These are phyloP conservation scores for Haematococcus lacustris DNA, from an alignment of 139 green algal genomes.

Conservation along the genomic window DNA sequence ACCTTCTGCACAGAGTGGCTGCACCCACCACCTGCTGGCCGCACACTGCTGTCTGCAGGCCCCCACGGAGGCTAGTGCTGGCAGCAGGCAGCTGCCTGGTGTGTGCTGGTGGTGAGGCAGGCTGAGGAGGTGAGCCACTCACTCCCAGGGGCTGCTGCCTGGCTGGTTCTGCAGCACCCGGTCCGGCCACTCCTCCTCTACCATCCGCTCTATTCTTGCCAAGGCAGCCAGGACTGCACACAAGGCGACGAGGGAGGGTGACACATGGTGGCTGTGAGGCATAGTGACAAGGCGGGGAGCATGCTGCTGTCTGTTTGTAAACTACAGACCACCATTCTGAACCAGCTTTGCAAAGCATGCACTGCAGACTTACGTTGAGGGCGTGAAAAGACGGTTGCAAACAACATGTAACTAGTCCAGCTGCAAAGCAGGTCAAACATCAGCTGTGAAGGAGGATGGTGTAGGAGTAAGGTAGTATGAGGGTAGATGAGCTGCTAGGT, in stretches of 20 bases:
- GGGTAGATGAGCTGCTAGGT: no score
- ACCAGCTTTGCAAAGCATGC: neutral
- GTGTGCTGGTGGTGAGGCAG: no score
- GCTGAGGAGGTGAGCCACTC: no score
- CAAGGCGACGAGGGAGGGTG: neutral
- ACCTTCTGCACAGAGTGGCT: no score
- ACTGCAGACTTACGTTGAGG: neutral
- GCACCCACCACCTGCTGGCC: no score
- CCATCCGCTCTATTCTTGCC: neutral
- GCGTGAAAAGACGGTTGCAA: neutral
- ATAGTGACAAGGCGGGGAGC: neutral
- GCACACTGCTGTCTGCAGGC: no score
- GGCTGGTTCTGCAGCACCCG: slow-evolving; percentile 4
- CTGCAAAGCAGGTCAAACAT: no score
- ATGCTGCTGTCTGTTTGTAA: neutral
- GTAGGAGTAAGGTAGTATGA: no score
- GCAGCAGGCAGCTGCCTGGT: no score
- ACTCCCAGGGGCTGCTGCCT: slow-evolving; percentile 20
- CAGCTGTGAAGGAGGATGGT: no score
- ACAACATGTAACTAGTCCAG: slow-evolving; percentile 57
- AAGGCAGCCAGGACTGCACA: neutral
- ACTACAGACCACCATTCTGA: neutral
- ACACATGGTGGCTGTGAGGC: neutral
- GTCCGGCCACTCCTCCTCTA: neutral
- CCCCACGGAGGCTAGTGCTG: no score